Evolutionary conservation across 495 filamentous ascomycete species (phyloP), one percentile per base, ranked within the genome.

Genomic region (Tuber magnatum): DNA sequence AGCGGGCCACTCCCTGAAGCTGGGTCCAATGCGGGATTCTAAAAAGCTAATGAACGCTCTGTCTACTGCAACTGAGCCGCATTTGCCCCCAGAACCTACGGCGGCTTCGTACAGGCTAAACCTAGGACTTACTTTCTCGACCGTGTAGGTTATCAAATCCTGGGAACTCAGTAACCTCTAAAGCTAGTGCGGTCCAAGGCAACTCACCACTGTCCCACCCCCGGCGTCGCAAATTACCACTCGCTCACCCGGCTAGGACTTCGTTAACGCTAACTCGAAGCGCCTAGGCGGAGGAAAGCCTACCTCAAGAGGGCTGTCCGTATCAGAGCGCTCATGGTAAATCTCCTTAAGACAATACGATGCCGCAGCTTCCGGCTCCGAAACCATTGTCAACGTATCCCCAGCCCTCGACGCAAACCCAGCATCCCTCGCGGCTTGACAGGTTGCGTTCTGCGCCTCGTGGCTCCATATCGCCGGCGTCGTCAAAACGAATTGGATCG

Each of bases 401-500:
- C 71, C 75, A 7, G 75, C 40, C 42, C 83, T 73, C 22, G 71
- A 73, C 32, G 70, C 77, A 73, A 85, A 84, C 0, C 84, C 84
- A 6, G 83, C 84, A 5, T 68, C 61, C 43, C 70, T 80, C 4
- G 84, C 84, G 5, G 83, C 83, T 35, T 75, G 32, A 7, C 69
- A 44, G 4, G 82, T 85, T 24, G 76, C 76, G 28, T 71, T 73
- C 56, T 84, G 77, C 20, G 83, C 84, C 20, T 78, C 72, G 39
- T 85, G 83, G 4, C 77, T 77, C 84, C 83, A 85, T 8, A 83
- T 83, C 2, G 83, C 84, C 5, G 83, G 84, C 5, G 83, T 70
- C 10, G 84, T 84, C 38, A 84, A 75, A 75, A 84, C 81, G 73
- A 79, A 83, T 68, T 84, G 80, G 40, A 84, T 80, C 0, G 82